Evolutionary conservation across 495 filamentous ascomycete genomes (phyloP), one percentile per base, ranked within the genome.

Genomic region (Neurospora sp.): DNA sequence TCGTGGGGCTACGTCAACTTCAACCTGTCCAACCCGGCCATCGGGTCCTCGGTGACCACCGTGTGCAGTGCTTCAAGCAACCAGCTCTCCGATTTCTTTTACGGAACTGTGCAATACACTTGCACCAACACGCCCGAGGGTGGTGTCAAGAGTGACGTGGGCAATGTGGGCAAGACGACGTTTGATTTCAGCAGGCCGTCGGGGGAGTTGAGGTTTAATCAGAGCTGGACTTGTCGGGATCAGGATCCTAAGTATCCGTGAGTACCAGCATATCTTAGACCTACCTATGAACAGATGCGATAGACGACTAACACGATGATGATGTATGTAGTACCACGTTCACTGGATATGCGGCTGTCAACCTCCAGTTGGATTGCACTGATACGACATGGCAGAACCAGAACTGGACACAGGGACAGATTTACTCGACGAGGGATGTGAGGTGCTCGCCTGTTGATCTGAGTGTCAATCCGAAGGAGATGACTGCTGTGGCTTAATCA

Each of bases 81-180:
- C 75, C 80, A 80, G 76, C 76, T 86, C 27, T 68, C 22, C 5
- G 81, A 84, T 68, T 85, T 85, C 71, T 85, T 86, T 75, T 86
- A 84, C 76, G 83, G 84, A 44, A 80, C 74, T 41, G 37, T 81
- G 41, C 35, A 46, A 10, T 86, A 84, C 79, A 74, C 72, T 6
- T 86, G 84, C 79, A 70, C 70, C 61, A 59, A 74, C 70, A 59
- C 37, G n/a, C 72, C 35, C 5, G 8, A 37, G 18, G 42, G 65
- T 20, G 42, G 65, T 20, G 9, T 18, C 12, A 44, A 44, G 11
- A 35, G 37, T 59, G 71, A 46, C 1, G 5, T 40, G 10, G 65
- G 76, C 20, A 65, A 46, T 2, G 5, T 40, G 10, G 65, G 76
- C 22, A 65, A 72, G 70, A 78, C 80, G 20, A 78, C 73, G 5